Evolutionary conservation across 140 eudicot genomes (phyloP).

Genomic region (Flaveria floridana): DNA sequence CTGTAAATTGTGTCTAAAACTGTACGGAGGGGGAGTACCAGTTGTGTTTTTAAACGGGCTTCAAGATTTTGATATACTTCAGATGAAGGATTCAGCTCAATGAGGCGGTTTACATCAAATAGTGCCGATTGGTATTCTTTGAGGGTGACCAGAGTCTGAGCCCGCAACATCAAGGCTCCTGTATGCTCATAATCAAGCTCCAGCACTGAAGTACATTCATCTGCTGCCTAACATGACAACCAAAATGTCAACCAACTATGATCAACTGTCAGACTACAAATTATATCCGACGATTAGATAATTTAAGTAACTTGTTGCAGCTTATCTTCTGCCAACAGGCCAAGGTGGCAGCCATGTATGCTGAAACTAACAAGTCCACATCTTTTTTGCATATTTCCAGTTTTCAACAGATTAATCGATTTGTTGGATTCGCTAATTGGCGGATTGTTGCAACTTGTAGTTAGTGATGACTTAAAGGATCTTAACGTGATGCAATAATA

Average conservation of each 20-base stretch:
- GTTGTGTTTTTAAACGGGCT: conserved; percentile 83
- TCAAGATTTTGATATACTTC: conserved; percentile 86
- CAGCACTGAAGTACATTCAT: conserved; percentile 88
- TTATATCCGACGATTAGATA: background rate
- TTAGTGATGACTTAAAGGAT: conserved; percentile 6
- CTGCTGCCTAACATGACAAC: conserved; percentile 64
- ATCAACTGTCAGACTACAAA: background rate
- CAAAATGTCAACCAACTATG: conserved; percentile 18
- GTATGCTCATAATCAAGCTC: conserved; percentile 94
- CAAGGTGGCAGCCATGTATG: conserved; percentile 9
- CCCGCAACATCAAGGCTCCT: conserved; percentile 95
- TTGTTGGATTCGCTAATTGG: background rate
- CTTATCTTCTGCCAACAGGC: background rate
- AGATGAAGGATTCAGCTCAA: conserved; percentile 83
- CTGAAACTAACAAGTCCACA: background rate
- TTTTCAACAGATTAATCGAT: background rate
- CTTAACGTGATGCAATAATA: background rate
- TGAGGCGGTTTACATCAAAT: conserved; percentile 86
- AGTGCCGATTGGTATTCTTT: conserved; percentile 88
- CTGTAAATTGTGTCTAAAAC: background rate
- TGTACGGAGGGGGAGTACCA: conserved; percentile 53
- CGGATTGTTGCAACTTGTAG: conserved; percentile 3
- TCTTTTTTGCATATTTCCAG: background rate
- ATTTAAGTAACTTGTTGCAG: background rate
- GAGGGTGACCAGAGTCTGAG: conserved; percentile 91